Percentiles rank a stretch among this genome's conserved stretches.
Evolutionary conservation across 768 basidiomycete species (phyloP).

Genomic region (Tylopilus sp.): DNA sequence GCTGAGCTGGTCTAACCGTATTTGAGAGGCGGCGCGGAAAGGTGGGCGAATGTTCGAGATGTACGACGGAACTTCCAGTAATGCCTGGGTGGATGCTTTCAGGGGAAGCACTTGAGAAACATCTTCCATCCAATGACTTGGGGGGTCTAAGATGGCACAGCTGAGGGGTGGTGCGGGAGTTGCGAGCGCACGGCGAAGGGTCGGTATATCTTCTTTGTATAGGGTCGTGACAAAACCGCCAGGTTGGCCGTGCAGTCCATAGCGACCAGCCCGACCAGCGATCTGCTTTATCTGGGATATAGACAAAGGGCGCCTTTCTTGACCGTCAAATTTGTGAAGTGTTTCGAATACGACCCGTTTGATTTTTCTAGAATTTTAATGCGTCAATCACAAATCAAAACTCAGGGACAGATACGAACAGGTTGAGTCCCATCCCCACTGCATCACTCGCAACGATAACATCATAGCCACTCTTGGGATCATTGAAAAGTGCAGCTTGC

Average conservation of each 20-base stretch:
- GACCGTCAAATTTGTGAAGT: slow-evolving; percentile 64
- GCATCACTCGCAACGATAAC: slow-evolving; percentile 93
- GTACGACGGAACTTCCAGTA: slow-evolving; percentile 49
- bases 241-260: slow-evolving; percentile 55
- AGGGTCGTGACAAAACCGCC: slow-evolving; percentile 77
- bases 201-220: slow-evolving; percentile 54
- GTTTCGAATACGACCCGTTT: slow-evolving; percentile 78
- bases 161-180: slow-evolving; percentile 47
- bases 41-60: slow-evolving; percentile 42
- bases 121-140: slow-evolving; percentile 19
- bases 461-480: slow-evolving; percentile 76
- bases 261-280: slow-evolving; percentile 90
- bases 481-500: slow-evolving; percentile 91
- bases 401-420: slow-evolving; percentile 46
- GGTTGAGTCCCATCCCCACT: slow-evolving; percentile 94
- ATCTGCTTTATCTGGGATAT: slow-evolving; percentile 89
- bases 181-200: slow-evolving; percentile 54
- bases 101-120: slow-evolving; percentile 43
- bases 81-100: slow-evolving; percentile 35
- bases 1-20: slow-evolving; percentile 30
- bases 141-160: slow-evolving; percentile 46
- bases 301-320: slow-evolving; percentile 44
- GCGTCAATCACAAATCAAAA: neutral
- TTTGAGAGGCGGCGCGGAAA: slow-evolving; percentile 37
- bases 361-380: slow-evolving; percentile 65